Evolutionary conservation across 495 filamentous ascomycete species (phyloP).

Genomic region (Aspergillus conjunctus): DNA sequence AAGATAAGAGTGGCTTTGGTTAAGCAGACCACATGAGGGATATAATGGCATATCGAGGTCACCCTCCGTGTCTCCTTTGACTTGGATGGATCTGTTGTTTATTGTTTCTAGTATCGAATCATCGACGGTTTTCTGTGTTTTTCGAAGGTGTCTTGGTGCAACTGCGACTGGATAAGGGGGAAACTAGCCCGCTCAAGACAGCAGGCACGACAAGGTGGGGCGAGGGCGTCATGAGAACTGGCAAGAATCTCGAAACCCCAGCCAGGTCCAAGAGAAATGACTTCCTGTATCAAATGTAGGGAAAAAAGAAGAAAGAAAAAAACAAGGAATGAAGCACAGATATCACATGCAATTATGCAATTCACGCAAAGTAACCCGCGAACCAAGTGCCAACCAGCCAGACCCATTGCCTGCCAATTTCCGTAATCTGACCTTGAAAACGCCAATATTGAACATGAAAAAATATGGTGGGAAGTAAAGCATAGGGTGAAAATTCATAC

Average conservation of each 20-base stretch:
- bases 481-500: constrained; percentile 21
- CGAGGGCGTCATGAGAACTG: background rate
- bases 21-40: constrained; percentile 6
- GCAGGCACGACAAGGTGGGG: background rate
- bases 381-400: constrained; percentile 29
- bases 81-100: background rate
- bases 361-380: constrained; percentile 30
- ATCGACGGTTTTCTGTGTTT: background rate
- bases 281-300: constrained; percentile 5
- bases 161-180: background rate
- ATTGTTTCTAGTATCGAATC: background rate
- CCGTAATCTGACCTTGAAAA: constrained; percentile 36
- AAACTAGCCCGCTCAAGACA: background rate
- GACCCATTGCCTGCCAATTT: constrained; percentile 31
- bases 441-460: constrained; percentile 35
- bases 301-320: background rate
- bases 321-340: constrained; percentile 12
- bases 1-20: background rate
- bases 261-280: constrained; percentile 6
- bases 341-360: constrained; percentile 21
- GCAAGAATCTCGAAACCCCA: background rate
- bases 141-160: background rate
- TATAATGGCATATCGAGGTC: constrained; percentile 16
- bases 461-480: constrained; percentile 28
- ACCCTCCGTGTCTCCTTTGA: constrained; percentile 1